Conservation (phyloP, 768 basidiomycete genomes). For the Chalciporus sphaerocephalus region DNA sequence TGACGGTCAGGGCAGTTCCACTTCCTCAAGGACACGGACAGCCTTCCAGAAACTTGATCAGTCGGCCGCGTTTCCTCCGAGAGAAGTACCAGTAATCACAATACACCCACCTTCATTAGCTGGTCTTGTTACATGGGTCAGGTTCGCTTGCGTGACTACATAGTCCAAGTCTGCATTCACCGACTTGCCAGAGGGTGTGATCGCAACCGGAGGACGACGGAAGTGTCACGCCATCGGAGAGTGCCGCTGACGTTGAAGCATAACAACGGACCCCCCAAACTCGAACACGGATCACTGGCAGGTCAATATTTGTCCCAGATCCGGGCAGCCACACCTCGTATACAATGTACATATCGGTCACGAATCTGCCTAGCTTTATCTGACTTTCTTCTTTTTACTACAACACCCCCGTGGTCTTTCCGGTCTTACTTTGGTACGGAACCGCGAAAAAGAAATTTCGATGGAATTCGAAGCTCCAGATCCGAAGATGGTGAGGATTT, state of each 20-base stretch:
- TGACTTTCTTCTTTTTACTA: background rate
- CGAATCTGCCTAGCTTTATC: background rate
- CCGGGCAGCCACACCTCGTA: too few relatives aligned
- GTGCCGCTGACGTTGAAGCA: conserved; percentile 12
- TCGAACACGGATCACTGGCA: too few relatives aligned
- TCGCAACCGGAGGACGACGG: too few relatives aligned
- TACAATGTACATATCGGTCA: background rate
- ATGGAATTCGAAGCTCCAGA: conserved; percentile 13
- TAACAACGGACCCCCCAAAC: too few relatives aligned
- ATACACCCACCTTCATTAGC: too few relatives aligned
- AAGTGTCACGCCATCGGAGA: too few relatives aligned
- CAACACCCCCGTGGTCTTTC: too few relatives aligned
- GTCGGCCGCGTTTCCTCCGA: conserved; percentile 18
- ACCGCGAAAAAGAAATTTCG: conserved; percentile 11
- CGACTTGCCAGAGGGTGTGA: conserved; percentile 6
- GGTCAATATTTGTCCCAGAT: too few relatives aligned
- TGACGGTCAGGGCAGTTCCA: conserved; percentile 9
- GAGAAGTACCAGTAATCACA: conserved; percentile 10
- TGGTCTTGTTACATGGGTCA: too few relatives aligned
- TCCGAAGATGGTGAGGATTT: conserved; percentile 6
- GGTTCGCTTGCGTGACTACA: too few relatives aligned
- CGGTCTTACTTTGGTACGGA: conserved; percentile 8
- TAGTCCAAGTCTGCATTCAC: too few relatives aligned
- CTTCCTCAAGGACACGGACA: conserved; percentile 11
- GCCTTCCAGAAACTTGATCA: conserved; percentile 8